Base-by-base conservation (phyloP, 768 basidiomycete species). In the Crucibulum laeve region DNA sequence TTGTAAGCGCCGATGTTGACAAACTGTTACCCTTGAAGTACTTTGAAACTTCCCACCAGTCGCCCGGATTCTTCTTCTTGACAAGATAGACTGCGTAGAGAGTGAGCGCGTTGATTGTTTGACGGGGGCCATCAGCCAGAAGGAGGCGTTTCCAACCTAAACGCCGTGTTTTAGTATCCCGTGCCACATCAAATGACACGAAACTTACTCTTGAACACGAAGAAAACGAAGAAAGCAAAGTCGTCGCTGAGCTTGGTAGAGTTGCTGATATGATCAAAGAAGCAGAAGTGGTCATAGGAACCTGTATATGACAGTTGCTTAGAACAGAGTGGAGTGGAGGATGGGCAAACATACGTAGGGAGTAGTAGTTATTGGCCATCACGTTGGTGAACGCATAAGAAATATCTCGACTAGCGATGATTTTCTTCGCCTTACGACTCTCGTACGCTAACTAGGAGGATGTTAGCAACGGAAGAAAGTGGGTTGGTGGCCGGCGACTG, bases 191-290 rank as follows among this genome's bases (percentile, higher is more conserved):
- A 18, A n/a, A 17, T 11, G 35, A 36, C 8, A 36, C 38, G 6
- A 1, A 10, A 70, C 82, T 42, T 48, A 90, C 95, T 95, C 75
- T 99, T 99, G 79, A 99, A 98, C 1, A 87, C 88, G 68, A 99
- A 99, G 80, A 98, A 99, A 59, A 98, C 80, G 65, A 96, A 99
- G 76, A 98, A 98, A 25, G 95, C 94, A 65, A 99, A 93, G 58
- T 96, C 91, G 60, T 99, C 96, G 63, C 87, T 93, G 49, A 81
- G 83, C 76, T 95, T 97, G 23, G 92, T 93, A 21, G 96, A 98
- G 58, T 90, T 85, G 58, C 83, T 84, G 65, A 99, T 96, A 54
- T 97, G 92, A 53, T 89, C 85, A 62, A 98, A 98, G 73, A 99
- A 93, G 65, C 96, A 98, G 63, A 97, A 97, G 61, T 95, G 90